Evolutionary conservation across 495 filamentous ascomycete species (phyloP), one percentile per base, ranked within the genome.

Genomic region (Lineolata rhizophorae): DNA sequence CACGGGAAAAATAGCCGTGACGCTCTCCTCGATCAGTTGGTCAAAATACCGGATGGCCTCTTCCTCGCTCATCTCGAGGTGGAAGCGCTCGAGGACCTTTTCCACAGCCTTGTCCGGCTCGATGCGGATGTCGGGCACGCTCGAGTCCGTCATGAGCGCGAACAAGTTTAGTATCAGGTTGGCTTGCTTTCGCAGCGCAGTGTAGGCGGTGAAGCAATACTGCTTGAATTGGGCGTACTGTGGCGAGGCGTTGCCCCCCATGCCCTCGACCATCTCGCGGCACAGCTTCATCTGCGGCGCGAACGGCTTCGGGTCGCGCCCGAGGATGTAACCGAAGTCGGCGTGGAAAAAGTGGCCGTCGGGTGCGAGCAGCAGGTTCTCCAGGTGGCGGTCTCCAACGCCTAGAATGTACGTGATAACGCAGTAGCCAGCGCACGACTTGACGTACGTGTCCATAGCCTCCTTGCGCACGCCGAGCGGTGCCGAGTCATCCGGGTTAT

Each of bases 361-460:
- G 9, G 90, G 85, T 0, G 82, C 64, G 5, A 99, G 65, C 20
- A 95, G 72, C 4, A 99, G 67, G 48, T 99, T 99, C 47, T 99
- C 87, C 8, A 95, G 64, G 52, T 99, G 87, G 0, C 87, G 72
- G 48, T 99, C 87, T 25, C 87, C 87, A 18, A 99, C 87, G 18
- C 87, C 87, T n/a, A 99, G 71, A 21, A 99, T 72, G 53, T 95
- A 99, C 0, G 87, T 99, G 46, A 99, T 94, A 13, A 99, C 87
- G 49, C 90, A 94, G 54, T 99, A 99, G 16, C 87, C 87, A 2
- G 87, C 87, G 46, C 87, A 93, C 12, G 79, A 90, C 46, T 83
- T 92, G 50, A 94, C 67, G 48, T 90, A 99, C 9, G 76, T 93
- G 39, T 99, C 87, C 63, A 95, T 78, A 0, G 81, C 72, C 32